Evolutionary conservation across 192 early-diverging fungal species (phyloP).

Genomic region (Globomyces pollinis-pini): DNA sequence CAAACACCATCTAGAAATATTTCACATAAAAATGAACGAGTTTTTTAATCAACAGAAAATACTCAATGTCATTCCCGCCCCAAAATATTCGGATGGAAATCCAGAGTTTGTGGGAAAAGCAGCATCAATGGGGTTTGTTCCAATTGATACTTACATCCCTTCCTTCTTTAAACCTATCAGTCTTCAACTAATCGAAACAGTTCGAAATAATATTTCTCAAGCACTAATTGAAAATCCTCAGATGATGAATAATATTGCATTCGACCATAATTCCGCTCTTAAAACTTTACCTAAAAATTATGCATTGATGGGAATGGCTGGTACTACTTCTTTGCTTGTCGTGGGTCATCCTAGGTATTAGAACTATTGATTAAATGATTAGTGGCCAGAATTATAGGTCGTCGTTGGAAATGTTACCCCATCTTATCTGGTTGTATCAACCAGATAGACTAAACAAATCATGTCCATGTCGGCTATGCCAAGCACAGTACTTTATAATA

Average conservation of each 20-base stretch:
- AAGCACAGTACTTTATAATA: no score
- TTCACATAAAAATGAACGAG: no score
- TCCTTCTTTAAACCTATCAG: not conserved
- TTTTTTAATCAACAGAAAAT: no score
- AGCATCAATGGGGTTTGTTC: not conserved
- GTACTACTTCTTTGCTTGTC: not conserved
- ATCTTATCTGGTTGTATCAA: not conserved
- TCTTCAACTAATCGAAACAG: no score
- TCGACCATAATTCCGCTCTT: not conserved
- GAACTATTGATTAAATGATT: not conserved
- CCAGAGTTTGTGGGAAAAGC: not conserved
- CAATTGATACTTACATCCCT: not conserved
- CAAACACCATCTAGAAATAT: no score
- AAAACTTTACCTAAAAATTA: not conserved
- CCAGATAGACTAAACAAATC: not conserved
- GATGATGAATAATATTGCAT: not conserved
- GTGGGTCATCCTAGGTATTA: conserved; percentile 8
- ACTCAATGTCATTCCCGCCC: not conserved
- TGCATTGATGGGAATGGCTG: not conserved
- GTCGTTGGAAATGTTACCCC: not conserved
- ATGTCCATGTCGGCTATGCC: not conserved
- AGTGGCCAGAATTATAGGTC: conserved; percentile 1
- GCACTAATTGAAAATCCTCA: not conserved
- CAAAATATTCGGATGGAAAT: not conserved
- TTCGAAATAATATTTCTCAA: no score